Evolutionary conservation across 176 grass and related monocot genomes (phyloP), one percentile per base, ranked within the genome.

Genomic region (Juncus effusus): DNA sequence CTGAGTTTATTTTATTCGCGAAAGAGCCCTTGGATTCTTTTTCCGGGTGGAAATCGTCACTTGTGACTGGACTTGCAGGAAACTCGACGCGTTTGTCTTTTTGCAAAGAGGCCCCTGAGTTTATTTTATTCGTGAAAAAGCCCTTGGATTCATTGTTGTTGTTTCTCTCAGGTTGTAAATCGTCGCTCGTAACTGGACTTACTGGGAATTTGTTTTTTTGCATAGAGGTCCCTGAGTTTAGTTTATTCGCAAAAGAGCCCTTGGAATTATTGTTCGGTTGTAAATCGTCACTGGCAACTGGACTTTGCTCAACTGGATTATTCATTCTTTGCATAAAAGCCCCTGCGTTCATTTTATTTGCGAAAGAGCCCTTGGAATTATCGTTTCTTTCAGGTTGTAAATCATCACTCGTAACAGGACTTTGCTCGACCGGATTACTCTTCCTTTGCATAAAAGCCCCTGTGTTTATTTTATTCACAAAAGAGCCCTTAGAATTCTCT

Each of bases 401-500:
- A 58, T 59, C 38, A 40, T 59, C 42, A 13, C 54, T 59, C 35
- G 58, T 55, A 42, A 59, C 69, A 19, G 69, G 69, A 5, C 15
- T 60, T 28, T 59, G 16, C 55, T 59, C 7, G 51, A 10, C 16
- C 12, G 52, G 67, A 19, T 40, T 4, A 35, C 16, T 70, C 16
- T 70, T 9, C 44, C 7, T 70, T 70, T 70, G 51, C 40, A 38
- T 56, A 57, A 10, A 70, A 40, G 52, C 67, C 44, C 44, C 44
- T 47, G 44, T 6, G 9, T 47, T 47, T 47, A 6, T 5, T 5
- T 47, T 65, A 38, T 77, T 78, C 72, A 81, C 74, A 73, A 75
- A 79, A 67, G 80, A 84, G 67, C 79, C 76, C 57, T 56, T 65
- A 81, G 73, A 78, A 67, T 40, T 50, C 56, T 77, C 60, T 14